Conservation (phyloP, 306 rosid genomes). For the Mimosa pudica region DNA sequence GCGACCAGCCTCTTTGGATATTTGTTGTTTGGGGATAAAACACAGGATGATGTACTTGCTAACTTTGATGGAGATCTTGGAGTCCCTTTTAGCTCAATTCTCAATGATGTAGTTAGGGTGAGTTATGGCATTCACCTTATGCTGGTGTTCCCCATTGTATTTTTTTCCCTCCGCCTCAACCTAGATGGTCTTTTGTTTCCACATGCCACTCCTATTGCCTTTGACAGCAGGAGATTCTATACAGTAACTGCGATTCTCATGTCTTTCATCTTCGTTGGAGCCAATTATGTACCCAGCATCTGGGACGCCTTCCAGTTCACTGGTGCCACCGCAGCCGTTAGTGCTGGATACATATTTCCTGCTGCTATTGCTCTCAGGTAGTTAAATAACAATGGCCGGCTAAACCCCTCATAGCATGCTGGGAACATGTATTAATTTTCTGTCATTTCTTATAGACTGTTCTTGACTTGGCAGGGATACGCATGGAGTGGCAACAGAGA, state of each 20-base stretch:
- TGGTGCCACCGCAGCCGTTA: slow-evolving; percentile 72
- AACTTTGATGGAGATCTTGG: slow-evolving; percentile 79
- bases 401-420: not conserved
- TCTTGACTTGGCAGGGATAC: slow-evolving; percentile 51
- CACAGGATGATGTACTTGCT: slow-evolving; percentile 69
- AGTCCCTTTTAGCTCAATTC: slow-evolving; percentile 64
- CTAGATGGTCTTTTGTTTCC: slow-evolving; percentile 72
- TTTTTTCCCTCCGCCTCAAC: slow-evolving; percentile 77
- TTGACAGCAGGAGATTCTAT: slow-evolving; percentile 59
- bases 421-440: not conserved
- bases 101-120: slow-evolving; percentile 66
- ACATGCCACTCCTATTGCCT: slow-evolving; percentile 55
- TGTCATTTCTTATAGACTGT: not conserved
- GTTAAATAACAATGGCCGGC: not conserved
- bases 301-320: slow-evolving; percentile 90
- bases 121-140: slow-evolving; percentile 81
- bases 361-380: slow-evolving; percentile 68
- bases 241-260: slow-evolving; percentile 54
- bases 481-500: slow-evolving; percentile 65
- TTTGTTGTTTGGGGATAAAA: slow-evolving; percentile 71
- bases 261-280: slow-evolving; percentile 64
- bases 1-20: slow-evolving; percentile 65
- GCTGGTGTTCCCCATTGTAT: slow-evolving; percentile 77
- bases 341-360: slow-evolving; percentile 67
- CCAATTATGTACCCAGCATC: slow-evolving; percentile 72